Base-by-base conservation (phyloP, 176 grass and related monocot species). In the maize (Zea mays) region DNA sequence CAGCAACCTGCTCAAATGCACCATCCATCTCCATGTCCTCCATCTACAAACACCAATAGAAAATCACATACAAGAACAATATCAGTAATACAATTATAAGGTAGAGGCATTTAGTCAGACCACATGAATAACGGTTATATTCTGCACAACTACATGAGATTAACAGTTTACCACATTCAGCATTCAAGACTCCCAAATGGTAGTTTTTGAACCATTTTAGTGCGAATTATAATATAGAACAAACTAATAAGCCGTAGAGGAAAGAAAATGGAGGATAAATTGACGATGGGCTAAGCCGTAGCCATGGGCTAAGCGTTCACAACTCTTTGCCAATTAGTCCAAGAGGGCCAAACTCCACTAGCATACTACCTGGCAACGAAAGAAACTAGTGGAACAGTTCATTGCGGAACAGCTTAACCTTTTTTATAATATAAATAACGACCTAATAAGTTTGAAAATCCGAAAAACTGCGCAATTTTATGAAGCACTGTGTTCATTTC, bases 21-120 rank as follows among this genome's bases (percentile, higher is more conserved):
- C 86, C 86, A 43, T 98, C 95, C 89, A 94, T 82, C 38, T 98
- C 95, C 91, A 98, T 98, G 84, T 85, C 91, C 65, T 94, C 91
- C 78, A 98, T 88, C 95, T 98, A 76, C 6, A 68, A 37, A 60
- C 7, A 60, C 3, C 67, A 90, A 47, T 21, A 5, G 47, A 1
- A 62, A 90, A 47, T 37, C 3, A 4, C 15, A 74, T 27, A 61
- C 62, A 79, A 20, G 35, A n/a, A 48, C 2, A 2, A 20, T 3
- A 45, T 37, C 7, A 62, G 19, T 4, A 15, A 42, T 48, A 49
- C 11, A 71, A 15, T 48, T 34, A 60, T 8, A 37, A 39, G 13
- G 5, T 41, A 66, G 8, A 66, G 37, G 10, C 8, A 66, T 20
- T 54, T 27, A 78, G 33, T 40, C 14, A 38, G 7, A 54, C 19